These are phyloP conservation scores for Aspergillus chevalieri DNA, from an alignment of 2,329 filamentous ascomycete species.

Conservation along the genomic window DNA sequence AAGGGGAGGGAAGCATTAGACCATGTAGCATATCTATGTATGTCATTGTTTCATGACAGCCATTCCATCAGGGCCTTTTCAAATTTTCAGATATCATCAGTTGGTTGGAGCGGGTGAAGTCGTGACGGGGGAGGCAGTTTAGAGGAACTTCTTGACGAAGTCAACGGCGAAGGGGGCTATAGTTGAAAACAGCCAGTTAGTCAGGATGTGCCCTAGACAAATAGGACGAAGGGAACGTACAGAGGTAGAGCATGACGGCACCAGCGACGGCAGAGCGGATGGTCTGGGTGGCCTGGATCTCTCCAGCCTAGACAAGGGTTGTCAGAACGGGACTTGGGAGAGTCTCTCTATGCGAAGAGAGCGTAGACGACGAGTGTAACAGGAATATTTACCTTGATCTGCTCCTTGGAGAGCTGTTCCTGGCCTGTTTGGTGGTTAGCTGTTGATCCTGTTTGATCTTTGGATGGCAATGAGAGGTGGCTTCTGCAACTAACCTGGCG, in stretches of 20 bases:
- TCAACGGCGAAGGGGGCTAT: constrained; percentile 47
- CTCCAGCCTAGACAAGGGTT: constrained; percentile 37
- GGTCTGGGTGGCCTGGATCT: constrained; percentile 49
- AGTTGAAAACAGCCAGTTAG: background rate
- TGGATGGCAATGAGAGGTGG: background rate
- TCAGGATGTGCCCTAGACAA: background rate
- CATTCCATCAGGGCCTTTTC: background rate
- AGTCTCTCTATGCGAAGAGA: no score
- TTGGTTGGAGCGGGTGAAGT: no score
- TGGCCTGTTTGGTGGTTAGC: constrained; percentile 23
- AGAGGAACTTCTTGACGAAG: constrained; percentile 44
- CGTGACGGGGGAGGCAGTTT: constrained; percentile 11
- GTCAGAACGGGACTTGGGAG: no score
- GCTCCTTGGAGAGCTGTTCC: constrained; percentile 42
- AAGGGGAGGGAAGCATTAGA: background rate
- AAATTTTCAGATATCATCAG: background rate
- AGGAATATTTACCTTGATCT: constrained; percentile 36
- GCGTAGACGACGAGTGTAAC: background rate
- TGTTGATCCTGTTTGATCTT: background rate
- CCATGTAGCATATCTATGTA: background rate
- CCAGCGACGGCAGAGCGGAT: constrained; percentile 50
- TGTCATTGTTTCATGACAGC: background rate
- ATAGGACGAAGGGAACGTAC: constrained; percentile 39
- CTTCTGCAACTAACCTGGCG: constrained; percentile 20
- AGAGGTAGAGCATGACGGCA: constrained; percentile 56